Evolutionary conservation across 1,139 yeast species (phyloP).

Genomic region (Zygosaccharomyces pseudobailii): DNA sequence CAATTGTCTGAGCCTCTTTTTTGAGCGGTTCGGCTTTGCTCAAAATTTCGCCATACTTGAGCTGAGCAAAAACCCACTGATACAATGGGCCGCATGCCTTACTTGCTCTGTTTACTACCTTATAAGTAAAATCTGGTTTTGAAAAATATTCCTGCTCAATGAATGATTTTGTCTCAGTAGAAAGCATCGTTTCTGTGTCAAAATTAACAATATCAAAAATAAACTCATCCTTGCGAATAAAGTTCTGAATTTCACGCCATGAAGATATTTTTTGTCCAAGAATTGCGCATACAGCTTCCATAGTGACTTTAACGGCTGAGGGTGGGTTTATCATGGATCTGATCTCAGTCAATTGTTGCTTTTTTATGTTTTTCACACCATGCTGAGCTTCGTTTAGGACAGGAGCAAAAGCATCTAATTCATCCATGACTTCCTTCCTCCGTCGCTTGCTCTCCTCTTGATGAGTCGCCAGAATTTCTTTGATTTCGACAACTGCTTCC

Average conservation of each 20-base stretch:
- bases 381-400: constrained; percentile 77
- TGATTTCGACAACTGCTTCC: constrained; percentile 78
- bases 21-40: constrained; percentile 72
- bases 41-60: constrained; percentile 62
- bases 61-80: constrained; percentile 88
- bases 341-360: constrained; percentile 85
- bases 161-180: constrained; percentile 45
- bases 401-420: constrained; percentile 75
- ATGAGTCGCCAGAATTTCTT: constrained; percentile 62
- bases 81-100: constrained; percentile 92
- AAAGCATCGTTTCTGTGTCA: constrained; percentile 57
- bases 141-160: constrained; percentile 62
- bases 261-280: constrained; percentile 63
- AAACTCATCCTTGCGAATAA: constrained; percentile 81
- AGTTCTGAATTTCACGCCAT: constrained; percentile 85
- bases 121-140: constrained; percentile 62
- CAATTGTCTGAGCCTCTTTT: constrained; percentile 58
- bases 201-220: constrained; percentile 77
- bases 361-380: constrained; percentile 87
- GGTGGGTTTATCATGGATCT: constrained; percentile 93
- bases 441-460: constrained; percentile 59
- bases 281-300: constrained; percentile 83
- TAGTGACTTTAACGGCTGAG: constrained; percentile 72
- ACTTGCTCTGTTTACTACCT: constrained; percentile 80
- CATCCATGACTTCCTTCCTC: constrained; percentile 51